These are phyloP conservation scores for Naganishia kalamii DNA, from an alignment of 768 basidiomycete species.

Conservation along the genomic window DNA sequence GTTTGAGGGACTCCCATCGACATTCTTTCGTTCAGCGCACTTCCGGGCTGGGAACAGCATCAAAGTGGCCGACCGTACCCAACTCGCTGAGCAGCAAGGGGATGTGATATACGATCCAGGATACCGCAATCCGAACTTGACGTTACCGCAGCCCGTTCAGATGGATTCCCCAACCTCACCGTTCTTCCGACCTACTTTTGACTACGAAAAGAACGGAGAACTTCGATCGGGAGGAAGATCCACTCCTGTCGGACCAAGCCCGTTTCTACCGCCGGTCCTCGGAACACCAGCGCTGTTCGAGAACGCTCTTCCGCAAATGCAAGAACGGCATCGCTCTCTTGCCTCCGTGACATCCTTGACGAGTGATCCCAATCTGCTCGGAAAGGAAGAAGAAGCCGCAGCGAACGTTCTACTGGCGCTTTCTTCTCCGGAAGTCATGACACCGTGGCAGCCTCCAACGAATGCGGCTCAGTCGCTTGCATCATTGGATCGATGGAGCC, in stretches of 20 bases:
- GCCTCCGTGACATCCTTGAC: background rate
- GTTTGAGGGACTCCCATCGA: background rate
- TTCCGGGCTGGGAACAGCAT: background rate
- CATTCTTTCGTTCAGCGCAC: constrained; percentile 8
- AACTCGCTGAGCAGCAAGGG: background rate
- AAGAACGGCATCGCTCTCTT: background rate
- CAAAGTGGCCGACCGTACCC: too few relatives aligned
- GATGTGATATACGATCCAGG: background rate
- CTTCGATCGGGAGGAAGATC: background rate
- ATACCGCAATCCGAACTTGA: background rate
- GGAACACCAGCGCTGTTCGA: constrained; percentile 1
- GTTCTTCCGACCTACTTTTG: background rate
- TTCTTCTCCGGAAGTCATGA: constrained; percentile 21
- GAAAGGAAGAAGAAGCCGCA: constrained; percentile 19
- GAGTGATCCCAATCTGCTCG: background rate
- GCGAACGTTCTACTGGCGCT: constrained; percentile 18
- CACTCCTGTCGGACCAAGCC: background rate
- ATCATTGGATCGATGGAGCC: constrained; percentile 4
- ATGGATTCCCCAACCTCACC: background rate
- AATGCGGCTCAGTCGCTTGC: background rate
- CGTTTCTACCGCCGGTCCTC: constrained; percentile 9
- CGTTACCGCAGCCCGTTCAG: background rate
- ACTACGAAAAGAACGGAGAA: background rate
- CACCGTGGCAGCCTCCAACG: constrained; percentile 16
- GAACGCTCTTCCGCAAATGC: background rate